Percentiles rank a stretch among this genome's conserved stretches.
phyloP scores from a whole-genome alignment of 2,329 filamentous ascomycete genomes.

The Sclerotiophoma versabilis region DNA sequence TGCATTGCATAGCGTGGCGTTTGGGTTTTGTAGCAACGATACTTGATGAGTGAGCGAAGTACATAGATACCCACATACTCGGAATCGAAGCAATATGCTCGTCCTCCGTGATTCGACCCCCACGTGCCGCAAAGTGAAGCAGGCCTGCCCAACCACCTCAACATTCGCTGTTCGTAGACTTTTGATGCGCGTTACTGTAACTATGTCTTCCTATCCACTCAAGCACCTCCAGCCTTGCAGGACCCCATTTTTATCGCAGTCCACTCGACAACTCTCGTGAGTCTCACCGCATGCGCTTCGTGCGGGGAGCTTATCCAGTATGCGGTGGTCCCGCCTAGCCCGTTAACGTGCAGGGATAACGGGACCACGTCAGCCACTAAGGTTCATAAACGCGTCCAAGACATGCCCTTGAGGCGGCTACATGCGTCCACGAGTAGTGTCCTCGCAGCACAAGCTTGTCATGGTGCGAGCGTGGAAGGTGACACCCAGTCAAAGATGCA shows the following conservation, averaged over 20 bases:
- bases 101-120: constrained; percentile 14
- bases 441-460: constrained; percentile 33
- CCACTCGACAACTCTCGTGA: constrained; percentile 19
- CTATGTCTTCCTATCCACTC: constrained; percentile 11
- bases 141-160: constrained; percentile 21
- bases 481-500: constrained; percentile 45
- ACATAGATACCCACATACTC: constrained; percentile 15
- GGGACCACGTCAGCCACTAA: constrained; percentile 32
- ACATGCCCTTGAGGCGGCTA: constrained; percentile 38
- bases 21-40: constrained; percentile 22
- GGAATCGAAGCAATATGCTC: constrained; percentile 15
- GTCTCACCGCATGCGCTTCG: constrained; percentile 17
- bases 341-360: constrained; percentile 24
- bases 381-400: constrained; percentile 29
- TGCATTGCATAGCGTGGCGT: constrained; percentile 50
- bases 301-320: constrained; percentile 30
- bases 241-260: constrained; percentile 19
- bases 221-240: constrained; percentile 18
- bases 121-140: constrained; percentile 17
- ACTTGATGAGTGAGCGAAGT: constrained; percentile 7
- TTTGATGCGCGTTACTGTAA: background rate
- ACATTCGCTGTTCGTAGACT: constrained; percentile 15
- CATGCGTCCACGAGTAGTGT: constrained; percentile 25
- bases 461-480: constrained; percentile 30
- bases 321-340: constrained; percentile 26